Base-by-base conservation (phyloP, 371 early-diverging fungal species). In the Cokeromyces recurvatus region DNA sequence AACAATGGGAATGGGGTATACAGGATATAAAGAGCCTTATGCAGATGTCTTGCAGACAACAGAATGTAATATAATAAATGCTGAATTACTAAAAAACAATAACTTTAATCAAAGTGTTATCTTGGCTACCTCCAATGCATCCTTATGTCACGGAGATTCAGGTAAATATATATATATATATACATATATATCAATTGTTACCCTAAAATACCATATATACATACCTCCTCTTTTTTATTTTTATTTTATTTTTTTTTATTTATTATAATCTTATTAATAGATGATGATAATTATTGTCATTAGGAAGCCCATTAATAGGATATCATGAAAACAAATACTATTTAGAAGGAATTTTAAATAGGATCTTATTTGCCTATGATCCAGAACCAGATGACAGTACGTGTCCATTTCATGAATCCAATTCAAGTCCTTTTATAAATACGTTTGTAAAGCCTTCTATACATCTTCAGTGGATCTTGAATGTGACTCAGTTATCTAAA, bases 131-230 rank as follows among this genome's bases (percentile, higher is more conserved):
- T 54, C 62, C 10, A 25, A 47, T 36, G 57, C 66, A 25, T 24
- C 38, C 1, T 38, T 67, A 38, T 67, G 68, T 29, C 68, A 67
- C 46, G 68, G 68, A 15, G 68, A 67, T 42, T 67, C 68, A 21
- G 68, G 68, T 64, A 54, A 38, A 27, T 37, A 38, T 19, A 21
- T n/a, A n/a, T n/a, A n/a, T n/a, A n/a, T 31, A 27, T 12, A 27
- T n/a, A 6, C 10, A 14, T 1, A 24, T 8, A 20, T 20, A 43
- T n/a, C 7, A 32, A n/a, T 12, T 29, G 11, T 29, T 29, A 7
- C 11, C 36, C 7, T 35, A 4, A 35, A 29, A 34, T n/a, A 2
- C n/a, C n/a, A n/a, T n/a, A n/a, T n/a, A n/a, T n/a, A n/a, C n/a
- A n/a, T n/a, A n/a, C n/a, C n/a, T n/a, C n/a, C n/a, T n/a, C n/a